Base-by-base conservation (phyloP, 2,329 filamentous ascomycete species). In the Macroventuria anomochaeta region DNA sequence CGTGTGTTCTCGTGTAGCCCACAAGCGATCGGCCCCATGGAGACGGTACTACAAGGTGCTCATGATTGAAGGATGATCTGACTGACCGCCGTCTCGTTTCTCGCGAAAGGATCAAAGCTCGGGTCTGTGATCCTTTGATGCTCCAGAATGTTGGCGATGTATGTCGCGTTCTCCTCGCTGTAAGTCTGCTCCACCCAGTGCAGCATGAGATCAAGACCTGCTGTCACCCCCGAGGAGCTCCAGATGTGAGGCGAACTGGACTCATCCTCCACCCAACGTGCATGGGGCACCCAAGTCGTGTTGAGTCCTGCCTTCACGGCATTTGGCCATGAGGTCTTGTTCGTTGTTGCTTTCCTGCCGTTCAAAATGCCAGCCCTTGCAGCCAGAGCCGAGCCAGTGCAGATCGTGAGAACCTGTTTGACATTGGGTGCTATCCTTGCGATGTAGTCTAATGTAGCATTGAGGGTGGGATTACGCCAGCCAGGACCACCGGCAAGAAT, bases 401-500 rank as follows among this genome's bases (percentile, higher is more conserved):
- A 90, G 3, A 90, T 79, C 0, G 85, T 87, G 37, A 90, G 77
- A 15, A 89, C 66, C 49, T 84, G 81, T 55, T 81, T 73, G 17
- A 87, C 71, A 3, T 64, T 57, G 0, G 83, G 81, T 57, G 77
- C 83, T 7, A 71, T 70, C 2, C 74, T 68, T n/a, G 67, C 61
- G 40, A 86, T 75, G 52, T 80, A 87, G 0, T 78, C 71, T 5
- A 82, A 67, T 1, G 78, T 74, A 3, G 68, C 54, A 1, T 66
- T 64, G 28, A 65, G 34, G 3, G 70, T 59, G 5, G 62, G 56
- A 37, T 63, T 65, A 18, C 75, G 55, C 46, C 68, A 77, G 3
- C 86, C 86, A 0, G 72, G 54, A 0, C 87, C 86, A 2, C 88
- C 87, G 0, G 87, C 86, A n/a, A 90, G 74, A 25, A 90, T 73